Evolutionary conservation across 192 early-diverging fungal genomes (phyloP), one percentile per base, ranked within the genome.

Genomic region (Backusella liffmaniae): DNA sequence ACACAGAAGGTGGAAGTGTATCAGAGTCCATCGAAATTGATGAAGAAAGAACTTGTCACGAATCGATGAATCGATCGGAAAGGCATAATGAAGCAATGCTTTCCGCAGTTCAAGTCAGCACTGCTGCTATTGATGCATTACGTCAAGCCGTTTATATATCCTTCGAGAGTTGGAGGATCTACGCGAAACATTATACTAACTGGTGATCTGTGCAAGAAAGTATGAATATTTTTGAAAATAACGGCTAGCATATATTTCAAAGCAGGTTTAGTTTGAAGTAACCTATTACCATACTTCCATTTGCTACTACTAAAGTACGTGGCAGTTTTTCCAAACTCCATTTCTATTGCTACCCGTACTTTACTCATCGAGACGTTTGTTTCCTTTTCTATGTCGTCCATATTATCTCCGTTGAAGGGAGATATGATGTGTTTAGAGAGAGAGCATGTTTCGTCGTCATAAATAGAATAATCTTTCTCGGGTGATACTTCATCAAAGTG

Each of bases 371-470:
- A 53, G 5, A 23, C 51, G 18, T 53, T 53, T 21, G 21, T 6
- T 53, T 21, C 2, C 51, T 23, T 21, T 23, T 53, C 21, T 1
- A 53, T 53, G 5, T 53, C 1, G 21, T 53, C 6, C 21, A 23
- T 53, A 21, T 0, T n/a, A 5, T 5, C 7, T 53, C 21, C 7
- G 51, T 53, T 53, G 4, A 53, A 53, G 5, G n/a, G 18, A 8
- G 51, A 5, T 18, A n/a, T n/a, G 5, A 53, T 53, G 5, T 23
- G n/a, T 21, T 53, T 26, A 56, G 70, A 42, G 7, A 42, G 42
- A 53, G 49, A 35, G 21, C 56, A 72, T 72, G 42, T 46, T 26
- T 44, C 70, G 16, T 72, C 30, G 41, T 39, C 67, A 69, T 69
- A 32, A 2, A 36, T 37, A 36, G 51, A 4, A 53, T 21, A 53